Base-by-base conservation (phyloP, 352 stramenopile genomes). In the Pythium diclinum region DNA sequence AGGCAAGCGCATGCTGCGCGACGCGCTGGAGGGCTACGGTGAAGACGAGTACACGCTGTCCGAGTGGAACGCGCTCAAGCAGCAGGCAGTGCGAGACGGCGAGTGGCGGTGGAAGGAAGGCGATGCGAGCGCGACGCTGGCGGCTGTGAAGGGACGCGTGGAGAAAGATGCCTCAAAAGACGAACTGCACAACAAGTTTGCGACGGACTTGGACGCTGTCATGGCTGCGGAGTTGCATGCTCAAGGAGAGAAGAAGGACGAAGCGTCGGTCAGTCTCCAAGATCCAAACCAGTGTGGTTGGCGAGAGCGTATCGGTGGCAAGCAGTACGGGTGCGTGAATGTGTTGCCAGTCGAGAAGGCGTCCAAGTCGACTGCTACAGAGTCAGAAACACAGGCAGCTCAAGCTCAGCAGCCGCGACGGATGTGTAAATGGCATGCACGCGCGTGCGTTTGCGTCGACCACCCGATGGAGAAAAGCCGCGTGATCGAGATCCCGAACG, bases 401-500 rank as follows among this genome's bases (percentile, higher is more conserved):
- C 40, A 51, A 58, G 52, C 13, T 46, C 23, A 10, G 13, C 72
- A 72, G 40, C 65, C 34, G 16, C 52, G 49, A 30, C 46, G 56
- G 6, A 63, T 76, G 11, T 92, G 84, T 33, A 58, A 66, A 1
- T 92, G 81, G 84, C 84, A 92, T 44, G 67, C 64, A 0, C 68
- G 70, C 14, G 76, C 83, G 46, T 92, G 84, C 30, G n/a, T 36
- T 13, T 61, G 68, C 47, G 44, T 40, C 0, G 75, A 81, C 2
- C 84, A 92, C 47, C 63, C 72, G 33, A 77, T 85, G 53, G 77
- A 88, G 17, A 68, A 62, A 10, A 83, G 72, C 6, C 59, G 59
- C n/a, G 72, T 42, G 6, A 86, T 90, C 42, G 75, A 90, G 32
- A 74, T 87, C 13, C 65, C 82, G 4, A 92, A 92, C 56, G 77